Base-by-base conservation (phyloP, 2,329 filamentous ascomycete species). In the Biscogniauxia marginata region DNA sequence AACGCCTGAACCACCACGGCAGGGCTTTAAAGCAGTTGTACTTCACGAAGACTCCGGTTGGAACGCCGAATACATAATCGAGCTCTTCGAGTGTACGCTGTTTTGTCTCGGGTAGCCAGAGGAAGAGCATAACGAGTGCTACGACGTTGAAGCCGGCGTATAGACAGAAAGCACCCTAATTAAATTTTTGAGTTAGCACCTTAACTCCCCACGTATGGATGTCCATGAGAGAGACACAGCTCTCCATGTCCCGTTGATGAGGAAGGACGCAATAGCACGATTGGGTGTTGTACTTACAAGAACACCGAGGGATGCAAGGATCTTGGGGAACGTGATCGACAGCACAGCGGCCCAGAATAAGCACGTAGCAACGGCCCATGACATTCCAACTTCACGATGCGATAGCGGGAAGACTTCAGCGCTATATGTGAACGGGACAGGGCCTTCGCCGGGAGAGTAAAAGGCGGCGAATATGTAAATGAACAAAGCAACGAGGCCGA, bases 351-450 rank as follows among this genome's bases (percentile, higher is more conserved):
- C 83, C 79, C 79, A 84, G 67, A 80, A 80, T 11, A 87, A 75
- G 60, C 84, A 87, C 0, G 84, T 88, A 1, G 86, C 84, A 4
- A 89, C 86, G 6, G 85, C 83, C 72, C 81, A 88, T 0, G 80
- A 80, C 87, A 90, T 90, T 53, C 87, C 87, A 23, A 89, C 79
- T 67, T 89, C 87, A 64, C 87, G 80, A 67, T 89, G 86, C 1
- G 84, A 86, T 0, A 89, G 78, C 0, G 87, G 86, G 68, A 87
- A 90, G 3, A 89, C 84, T 68, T 90, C 87, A 39, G 86, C 85
- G 6, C 79, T 82, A 71, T 89, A 89, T 0, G 84, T 83, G 66
- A 86, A 89, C 0, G 86, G 85, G 9, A 89, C 86, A 3, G 83
- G 83, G 0, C 85, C 87, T 73, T 89, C 87, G 2, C 81, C 84